Evolutionary conservation across 2,329 filamentous ascomycete species (phyloP).

Genomic region (Diplodia sapinea): DNA sequence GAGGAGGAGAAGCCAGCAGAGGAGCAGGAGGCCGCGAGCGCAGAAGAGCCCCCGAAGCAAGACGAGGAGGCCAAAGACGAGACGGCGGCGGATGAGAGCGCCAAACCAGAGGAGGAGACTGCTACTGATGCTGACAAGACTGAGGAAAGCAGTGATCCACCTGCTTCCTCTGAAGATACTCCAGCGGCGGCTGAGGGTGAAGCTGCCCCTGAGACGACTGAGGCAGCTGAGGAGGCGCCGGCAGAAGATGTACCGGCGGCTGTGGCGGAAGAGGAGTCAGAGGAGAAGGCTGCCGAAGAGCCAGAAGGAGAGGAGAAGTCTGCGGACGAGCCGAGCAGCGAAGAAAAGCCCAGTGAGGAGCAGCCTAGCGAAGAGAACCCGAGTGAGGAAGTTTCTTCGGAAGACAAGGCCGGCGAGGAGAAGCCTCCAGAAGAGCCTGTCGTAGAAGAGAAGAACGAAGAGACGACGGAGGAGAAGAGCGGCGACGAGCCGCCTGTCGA

Average conservation of each 20-base stretch:
- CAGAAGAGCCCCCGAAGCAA: conserved; percentile 19
- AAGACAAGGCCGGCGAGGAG: neutral
- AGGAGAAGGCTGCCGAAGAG: neutral
- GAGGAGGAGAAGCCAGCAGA: conserved; percentile 34
- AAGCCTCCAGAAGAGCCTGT: neutral
- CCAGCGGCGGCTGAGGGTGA: neutral
- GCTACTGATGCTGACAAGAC: neutral
- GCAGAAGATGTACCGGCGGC: neutral
- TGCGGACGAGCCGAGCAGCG: neutral
- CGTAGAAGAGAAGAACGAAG: neutral
- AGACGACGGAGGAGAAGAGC: neutral
- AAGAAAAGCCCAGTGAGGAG: conserved; percentile 8
- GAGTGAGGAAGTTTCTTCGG: neutral
- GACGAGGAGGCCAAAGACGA: neutral
- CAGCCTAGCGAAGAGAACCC: neutral
- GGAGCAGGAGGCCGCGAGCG: conserved; percentile 4
- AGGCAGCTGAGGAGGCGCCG: neutral
- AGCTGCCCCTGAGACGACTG: neutral
- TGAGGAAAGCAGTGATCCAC: neutral
- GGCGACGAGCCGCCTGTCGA: neutral
- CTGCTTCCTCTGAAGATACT: neutral
- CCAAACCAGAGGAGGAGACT: neutral
- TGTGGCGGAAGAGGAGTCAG: neutral
- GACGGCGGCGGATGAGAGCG: neutral
- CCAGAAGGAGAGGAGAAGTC: neutral